A percentile compares a stretch with the other conserved stretches of the same genome.
phyloP scores from a whole-genome alignment of 768 basidiomycete genomes.

The Leccinum olivaceopallidum region DNA sequence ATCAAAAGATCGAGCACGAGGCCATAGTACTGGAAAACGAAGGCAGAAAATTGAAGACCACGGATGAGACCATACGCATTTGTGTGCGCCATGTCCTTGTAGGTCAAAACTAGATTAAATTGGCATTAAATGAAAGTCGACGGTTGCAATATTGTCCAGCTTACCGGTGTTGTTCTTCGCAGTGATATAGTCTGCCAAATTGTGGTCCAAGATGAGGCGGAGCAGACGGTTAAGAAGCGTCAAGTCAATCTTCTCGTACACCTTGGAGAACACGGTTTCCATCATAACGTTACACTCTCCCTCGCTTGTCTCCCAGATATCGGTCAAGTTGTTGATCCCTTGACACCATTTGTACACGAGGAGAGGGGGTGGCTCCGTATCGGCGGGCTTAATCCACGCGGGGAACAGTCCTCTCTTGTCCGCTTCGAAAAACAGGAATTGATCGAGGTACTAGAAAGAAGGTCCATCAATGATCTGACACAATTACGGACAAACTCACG shows the following conservation, averaged over 20 bases:
- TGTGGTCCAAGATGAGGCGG: conserved; percentile 96
- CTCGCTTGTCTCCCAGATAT: conserved; percentile 97
- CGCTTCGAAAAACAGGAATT: conserved; percentile 98
- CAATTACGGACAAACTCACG: conserved; percentile 41
- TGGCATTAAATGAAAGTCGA: conserved; percentile 11
- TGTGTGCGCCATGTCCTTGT: conserved; percentile 98
- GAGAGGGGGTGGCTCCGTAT: conserved; percentile 94
- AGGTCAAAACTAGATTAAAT: conserved; percentile 61
- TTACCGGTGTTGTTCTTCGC: conserved; percentile 94
- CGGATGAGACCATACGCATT: conserved; percentile 97
- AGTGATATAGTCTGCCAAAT: conserved; percentile 98
- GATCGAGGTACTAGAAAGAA: conserved; percentile 77
- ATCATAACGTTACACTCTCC: conserved; percentile 98
- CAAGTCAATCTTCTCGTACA: conserved; percentile 98
- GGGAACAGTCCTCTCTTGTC: conserved; percentile 99
- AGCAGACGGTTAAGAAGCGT: conserved; percentile 94
- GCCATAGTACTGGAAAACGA: conserved; percentile 99
- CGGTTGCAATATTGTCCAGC: conserved; percentile 10
- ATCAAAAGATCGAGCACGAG: conserved; percentile 94
- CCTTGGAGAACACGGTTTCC: conserved; percentile 97
- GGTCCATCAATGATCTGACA: conserved; percentile 12
- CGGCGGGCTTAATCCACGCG: conserved; percentile 98
- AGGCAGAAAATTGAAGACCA: conserved; percentile 94
- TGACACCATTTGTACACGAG: conserved; percentile 99
- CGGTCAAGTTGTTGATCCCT: conserved; percentile 97